These are phyloP conservation scores for Aspergillus aculeatus DNA, from an alignment of 2,329 filamentous ascomycete genomes.

Conservation along the genomic window DNA sequence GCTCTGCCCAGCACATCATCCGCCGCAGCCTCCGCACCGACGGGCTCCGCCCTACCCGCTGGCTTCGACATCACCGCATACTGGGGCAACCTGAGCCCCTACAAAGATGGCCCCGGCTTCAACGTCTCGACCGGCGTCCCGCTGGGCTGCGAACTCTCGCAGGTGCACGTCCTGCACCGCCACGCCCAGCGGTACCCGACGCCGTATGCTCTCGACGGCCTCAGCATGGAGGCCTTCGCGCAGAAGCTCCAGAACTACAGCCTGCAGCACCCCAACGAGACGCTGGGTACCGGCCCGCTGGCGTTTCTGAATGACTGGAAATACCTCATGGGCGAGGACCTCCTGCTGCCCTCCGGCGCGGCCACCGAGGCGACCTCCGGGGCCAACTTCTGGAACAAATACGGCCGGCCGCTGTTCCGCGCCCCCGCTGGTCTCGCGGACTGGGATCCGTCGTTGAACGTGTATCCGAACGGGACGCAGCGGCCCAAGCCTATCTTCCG, in stretches of 20 bases:
- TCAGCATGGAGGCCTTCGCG: constrained; percentile 50
- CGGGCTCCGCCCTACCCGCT: constrained; percentile 24
- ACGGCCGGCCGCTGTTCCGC: constrained; percentile 55
- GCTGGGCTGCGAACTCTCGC: constrained; percentile 56
- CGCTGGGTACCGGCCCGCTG: constrained; percentile 49
- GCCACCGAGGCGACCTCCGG: constrained; percentile 52
- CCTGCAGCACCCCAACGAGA: constrained; percentile 30
- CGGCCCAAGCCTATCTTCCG: constrained; percentile 52
- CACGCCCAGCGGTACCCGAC: constrained; percentile 57
- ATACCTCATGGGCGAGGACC: constrained; percentile 47
- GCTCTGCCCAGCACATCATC: neutral
- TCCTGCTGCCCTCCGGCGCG: constrained; percentile 52
- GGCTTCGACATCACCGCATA: constrained; percentile 32
- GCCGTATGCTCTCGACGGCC: constrained; percentile 48
- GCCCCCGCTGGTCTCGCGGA: constrained; percentile 47
- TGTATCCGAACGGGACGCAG: constrained; percentile 47
- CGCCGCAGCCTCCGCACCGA: constrained; percentile 16
- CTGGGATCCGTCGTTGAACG: constrained; percentile 46
- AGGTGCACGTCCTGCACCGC: constrained; percentile 55
- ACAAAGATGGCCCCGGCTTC: constrained; percentile 27
- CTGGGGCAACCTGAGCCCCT: constrained; percentile 35
- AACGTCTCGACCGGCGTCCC: constrained; percentile 46
- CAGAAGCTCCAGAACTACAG: constrained; percentile 51
- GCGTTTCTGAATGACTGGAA: constrained; percentile 54
- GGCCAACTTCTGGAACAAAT: constrained; percentile 54